phyloP scores from a whole-genome alignment of 805 yeast genomes.

The Nakazawaea wickerhamii region DNA sequence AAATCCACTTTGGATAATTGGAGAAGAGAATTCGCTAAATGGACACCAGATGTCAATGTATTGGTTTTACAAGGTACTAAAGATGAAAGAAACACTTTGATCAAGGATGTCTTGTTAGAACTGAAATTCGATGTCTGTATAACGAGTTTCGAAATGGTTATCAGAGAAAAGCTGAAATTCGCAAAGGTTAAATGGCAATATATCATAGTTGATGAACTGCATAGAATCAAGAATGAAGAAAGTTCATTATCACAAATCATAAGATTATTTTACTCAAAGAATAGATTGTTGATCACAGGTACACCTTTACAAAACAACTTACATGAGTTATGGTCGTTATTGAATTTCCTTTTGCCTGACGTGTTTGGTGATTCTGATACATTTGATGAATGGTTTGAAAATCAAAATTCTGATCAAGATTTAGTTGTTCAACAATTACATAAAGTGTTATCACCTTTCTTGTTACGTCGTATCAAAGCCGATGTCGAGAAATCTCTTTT shows the following conservation, averaged over 20 bases:
- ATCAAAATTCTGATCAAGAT: slow-evolving; percentile 58
- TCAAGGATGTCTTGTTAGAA: slow-evolving; percentile 53
- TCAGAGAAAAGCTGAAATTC: slow-evolving; percentile 76
- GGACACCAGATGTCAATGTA: slow-evolving; percentile 94
- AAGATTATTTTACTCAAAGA: slow-evolving; percentile 78
- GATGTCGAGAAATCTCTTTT: slow-evolving; percentile 89
- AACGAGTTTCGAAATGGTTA: slow-evolving; percentile 90
- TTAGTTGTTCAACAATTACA: slow-evolving; percentile 83
- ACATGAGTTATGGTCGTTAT: slow-evolving; percentile 93
- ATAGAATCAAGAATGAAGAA: slow-evolving; percentile 92
- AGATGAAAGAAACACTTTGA: slow-evolving; percentile 62
- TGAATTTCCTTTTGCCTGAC: slow-evolving; percentile 88
- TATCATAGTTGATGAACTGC: slow-evolving; percentile 93
- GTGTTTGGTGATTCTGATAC: slow-evolving; percentile 88
- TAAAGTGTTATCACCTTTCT: slow-evolving; percentile 80
- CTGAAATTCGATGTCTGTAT: slow-evolving; percentile 87
- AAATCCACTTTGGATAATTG: slow-evolving; percentile 95
- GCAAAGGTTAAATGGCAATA: slow-evolving; percentile 91
- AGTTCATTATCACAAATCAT: slow-evolving; percentile 89
- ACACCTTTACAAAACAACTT: slow-evolving; percentile 93
- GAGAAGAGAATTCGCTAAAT: slow-evolving; percentile 88
- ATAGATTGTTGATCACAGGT: slow-evolving; percentile 86
- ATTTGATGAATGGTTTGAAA: slow-evolving; percentile 90
- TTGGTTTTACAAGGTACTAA: slow-evolving; percentile 86
- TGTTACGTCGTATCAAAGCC: slow-evolving; percentile 82